Conservation (phyloP, 2,329 filamentous ascomycete genomes). For the Chaetothyriales sp. region DNA sequence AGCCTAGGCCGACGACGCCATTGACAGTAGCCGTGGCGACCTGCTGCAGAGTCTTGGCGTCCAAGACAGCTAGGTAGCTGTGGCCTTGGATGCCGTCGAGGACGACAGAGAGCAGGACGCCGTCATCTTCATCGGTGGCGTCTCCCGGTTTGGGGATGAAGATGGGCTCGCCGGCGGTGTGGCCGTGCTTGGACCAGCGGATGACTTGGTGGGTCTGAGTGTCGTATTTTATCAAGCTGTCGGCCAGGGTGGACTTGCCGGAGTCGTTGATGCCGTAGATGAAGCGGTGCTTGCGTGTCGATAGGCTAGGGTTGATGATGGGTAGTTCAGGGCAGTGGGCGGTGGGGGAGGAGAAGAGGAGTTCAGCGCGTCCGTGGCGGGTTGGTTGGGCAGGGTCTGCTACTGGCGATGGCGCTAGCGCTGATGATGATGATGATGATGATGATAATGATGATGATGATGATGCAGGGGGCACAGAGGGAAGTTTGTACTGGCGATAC, state of each 20-base stretch:
- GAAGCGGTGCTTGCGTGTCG: slow-evolving; percentile 35
- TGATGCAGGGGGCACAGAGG: slow-evolving; percentile 20
- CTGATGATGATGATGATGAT: neutral
- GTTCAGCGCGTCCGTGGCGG: neutral
- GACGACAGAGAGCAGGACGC: slow-evolving; percentile 39
- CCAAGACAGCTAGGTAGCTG: slow-evolving; percentile 41
- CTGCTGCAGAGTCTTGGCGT: slow-evolving; percentile 37
- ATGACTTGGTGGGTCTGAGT: slow-evolving; percentile 27
- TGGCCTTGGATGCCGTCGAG: slow-evolving; percentile 36
- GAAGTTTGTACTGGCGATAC: slow-evolving; percentile 27
- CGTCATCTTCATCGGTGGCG: slow-evolving; percentile 37
- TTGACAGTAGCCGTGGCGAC: slow-evolving; percentile 38
- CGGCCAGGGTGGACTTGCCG: slow-evolving; percentile 36
- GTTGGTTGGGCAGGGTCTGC: neutral
- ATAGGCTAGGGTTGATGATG: slow-evolving; percentile 34
- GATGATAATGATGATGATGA: neutral
- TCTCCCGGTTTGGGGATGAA: slow-evolving; percentile 35
- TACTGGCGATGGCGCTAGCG: neutral
- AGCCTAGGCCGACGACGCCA: slow-evolving; percentile 38
- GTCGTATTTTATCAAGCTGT: slow-evolving; percentile 42
- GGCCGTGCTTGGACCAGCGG: slow-evolving; percentile 35
- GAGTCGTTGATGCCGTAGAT: slow-evolving; percentile 36
- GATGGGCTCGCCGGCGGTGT: slow-evolving; percentile 42
- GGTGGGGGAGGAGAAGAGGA: slow-evolving; percentile 19
- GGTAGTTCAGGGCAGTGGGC: slow-evolving; percentile 33